Evolutionary conservation across 768 basidiomycete species (phyloP), one percentile per base, ranked within the genome.

Genomic region (Tylopilus intermedius): DNA sequence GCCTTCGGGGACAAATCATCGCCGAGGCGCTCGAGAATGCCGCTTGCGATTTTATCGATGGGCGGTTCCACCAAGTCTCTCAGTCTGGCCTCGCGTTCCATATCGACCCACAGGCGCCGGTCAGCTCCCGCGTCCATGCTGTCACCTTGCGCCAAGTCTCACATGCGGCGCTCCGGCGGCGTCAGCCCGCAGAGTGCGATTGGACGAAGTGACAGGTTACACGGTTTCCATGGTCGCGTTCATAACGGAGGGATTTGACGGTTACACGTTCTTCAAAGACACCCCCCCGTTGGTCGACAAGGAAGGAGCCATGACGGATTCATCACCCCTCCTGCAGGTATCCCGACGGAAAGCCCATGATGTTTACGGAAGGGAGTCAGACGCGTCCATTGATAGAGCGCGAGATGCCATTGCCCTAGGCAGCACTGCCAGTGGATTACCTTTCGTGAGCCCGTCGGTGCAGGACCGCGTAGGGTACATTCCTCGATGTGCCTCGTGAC

Each of bases 381-480:
- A 13, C n/a, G n/a, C 14, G 21, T 47, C 41, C n/a, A 29, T 54
- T 22, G 50, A 53, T 43, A 56, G 53, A 32, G 49, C 54, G 29
- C 29, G 41, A 45, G 57, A 27, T 33, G 55, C 46, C 49, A 57
- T 47, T 35, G 21, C 40, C 7, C 21, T 49, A 4, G 52, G 44
- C 2, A 44, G n/a, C 29, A 29, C 48, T 22, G n/a, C 29, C 9
- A 29, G 22, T 4, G 47, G 49, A 14, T n/a, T 47, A 13, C 50
- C 47, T 2, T 47, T 51, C 1, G 43, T 49, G 43, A 37, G 43
- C 21, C 58, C 54, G 14, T 54, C 24, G 26, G 50, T 50, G 5
- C 54, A 56, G 47, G 62, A 53, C 33, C 62, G 51, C 24, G 58
- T 54, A 53, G 42, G 42, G 43, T 55, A 50, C 39, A 14, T 22